A percentile compares a stretch with the other conserved stretches of the same genome.
phyloP scores from a whole-genome alignment of 164 flowering plant genomes.

The grape (Vitis vinifera) region ASM3070453v1 NC_081809.1:7338001-7338500 shows the following conservation, averaged over 20 bases:
- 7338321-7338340: conserved; percentile 1
- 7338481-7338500: neutral
- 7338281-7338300: neutral
- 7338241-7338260: neutral
- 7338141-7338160: no score
- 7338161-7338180: no score
- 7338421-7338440: neutral
- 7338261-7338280: neutral
- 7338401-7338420: neutral
- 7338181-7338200: neutral
- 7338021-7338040: no score
- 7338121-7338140: no score
- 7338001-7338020: no score
- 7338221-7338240: neutral
- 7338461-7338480: neutral
- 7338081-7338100: no score
- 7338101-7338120: no score
- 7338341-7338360: neutral
- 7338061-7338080: no score
- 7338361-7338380: neutral
- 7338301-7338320: conserved; percentile 1
- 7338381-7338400: neutral
- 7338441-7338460: neutral
- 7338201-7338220: neutral
- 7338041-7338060: no score